Percentiles rank a stretch among this genome's conserved stretches.
Conservation (phyloP, 2,329 filamentous ascomycete species). For the Helicocarpus griseus region DNA sequence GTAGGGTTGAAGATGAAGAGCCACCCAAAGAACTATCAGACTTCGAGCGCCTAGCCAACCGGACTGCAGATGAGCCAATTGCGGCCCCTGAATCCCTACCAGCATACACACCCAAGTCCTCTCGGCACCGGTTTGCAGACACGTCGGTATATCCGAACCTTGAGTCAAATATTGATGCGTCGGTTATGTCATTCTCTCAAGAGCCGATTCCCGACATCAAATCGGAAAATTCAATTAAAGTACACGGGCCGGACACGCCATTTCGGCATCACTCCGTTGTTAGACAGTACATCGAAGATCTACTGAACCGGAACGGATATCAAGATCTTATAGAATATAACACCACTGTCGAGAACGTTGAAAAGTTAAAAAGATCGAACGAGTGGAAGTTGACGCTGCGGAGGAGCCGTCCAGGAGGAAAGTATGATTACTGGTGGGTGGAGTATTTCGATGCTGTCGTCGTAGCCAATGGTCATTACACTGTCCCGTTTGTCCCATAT, state of each 20-base stretch:
- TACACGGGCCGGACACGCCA: slow-evolving; percentile 49
- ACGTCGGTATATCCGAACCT: slow-evolving; percentile 53
- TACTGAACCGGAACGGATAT: slow-evolving; percentile 47
- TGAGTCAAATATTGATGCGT: slow-evolving; percentile 54
- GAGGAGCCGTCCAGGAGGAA: slow-evolving; percentile 21
- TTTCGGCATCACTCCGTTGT: slow-evolving; percentile 54
- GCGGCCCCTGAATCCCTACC: slow-evolving; percentile 41
- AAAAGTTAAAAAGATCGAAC: slow-evolving; percentile 37
- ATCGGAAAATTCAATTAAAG: slow-evolving; percentile 32
- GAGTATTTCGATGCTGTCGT: slow-evolving; percentile 65
- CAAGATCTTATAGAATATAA: slow-evolving; percentile 36
- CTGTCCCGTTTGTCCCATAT: slow-evolving; percentile 55
- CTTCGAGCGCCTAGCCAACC: slow-evolving; percentile 38
- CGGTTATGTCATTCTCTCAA: slow-evolving; percentile 52
- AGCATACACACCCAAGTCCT: slow-evolving; percentile 32
- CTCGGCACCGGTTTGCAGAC: slow-evolving; percentile 44
- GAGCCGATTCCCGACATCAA: slow-evolving; percentile 40
- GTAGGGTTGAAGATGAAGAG: slow-evolving; percentile 19
- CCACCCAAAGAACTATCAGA: slow-evolving; percentile 34
- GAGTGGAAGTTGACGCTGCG: slow-evolving; percentile 49
- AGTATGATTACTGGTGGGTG: slow-evolving; percentile 51
- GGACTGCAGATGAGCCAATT: slow-evolving; percentile 43
- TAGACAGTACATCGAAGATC: slow-evolving; percentile 45
- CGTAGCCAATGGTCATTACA: slow-evolving; percentile 65
- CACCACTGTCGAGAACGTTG: slow-evolving; percentile 51